A percentile compares a stretch with the other conserved stretches of the same genome.
phyloP scores from a whole-genome alignment of 2,329 filamentous ascomycete genomes.

The Hirsutella minnesotensis region DNA sequence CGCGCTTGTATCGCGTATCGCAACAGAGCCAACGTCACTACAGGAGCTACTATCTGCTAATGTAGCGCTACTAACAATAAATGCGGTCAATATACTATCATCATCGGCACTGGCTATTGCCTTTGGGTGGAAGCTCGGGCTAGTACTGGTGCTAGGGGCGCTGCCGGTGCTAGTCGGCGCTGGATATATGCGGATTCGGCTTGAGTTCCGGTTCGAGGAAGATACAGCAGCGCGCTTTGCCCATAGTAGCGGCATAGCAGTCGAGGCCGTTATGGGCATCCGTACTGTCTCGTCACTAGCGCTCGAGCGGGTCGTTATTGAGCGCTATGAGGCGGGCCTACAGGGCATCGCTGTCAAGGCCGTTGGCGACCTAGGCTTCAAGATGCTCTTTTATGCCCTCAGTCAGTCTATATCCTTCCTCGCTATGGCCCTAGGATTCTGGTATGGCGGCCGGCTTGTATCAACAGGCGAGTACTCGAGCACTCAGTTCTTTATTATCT shows the following conservation, averaged over 20 bases:
- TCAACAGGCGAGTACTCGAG: conserved; percentile 33
- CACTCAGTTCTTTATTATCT: conserved; percentile 36
- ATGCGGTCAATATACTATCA: conserved; percentile 31
- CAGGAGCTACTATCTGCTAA: conserved; percentile 39
- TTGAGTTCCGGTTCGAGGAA: conserved; percentile 33
- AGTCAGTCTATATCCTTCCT: conserved; percentile 27
- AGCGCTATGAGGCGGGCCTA: conserved; percentile 20
- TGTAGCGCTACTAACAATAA: conserved; percentile 31
- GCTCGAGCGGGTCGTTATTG: conserved; percentile 29
- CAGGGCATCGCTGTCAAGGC: conserved; percentile 18
- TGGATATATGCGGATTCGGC: conserved; percentile 35
- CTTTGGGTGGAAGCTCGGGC: conserved; percentile 37
- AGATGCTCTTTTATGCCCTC: conserved; percentile 28
- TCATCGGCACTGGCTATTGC: conserved; percentile 32
- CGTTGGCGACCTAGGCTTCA: conserved; percentile 19
- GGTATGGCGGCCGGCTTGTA: conserved; percentile 28
- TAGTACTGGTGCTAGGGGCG: conserved; percentile 33
- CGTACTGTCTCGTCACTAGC: conserved; percentile 37
- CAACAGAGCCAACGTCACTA: conserved; percentile 30
- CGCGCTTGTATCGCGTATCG: conserved; percentile 23
- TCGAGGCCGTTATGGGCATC: conserved; percentile 36
- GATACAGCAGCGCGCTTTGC: conserved; percentile 31
- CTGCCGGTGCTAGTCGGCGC: conserved; percentile 32
- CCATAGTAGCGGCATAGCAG: conserved; percentile 33
- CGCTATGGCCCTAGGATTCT: conserved; percentile 26